Evolutionary conservation across 2,329 filamentous ascomycete genomes (phyloP).

Genomic region (Nothomitra cinnamomea): DNA sequence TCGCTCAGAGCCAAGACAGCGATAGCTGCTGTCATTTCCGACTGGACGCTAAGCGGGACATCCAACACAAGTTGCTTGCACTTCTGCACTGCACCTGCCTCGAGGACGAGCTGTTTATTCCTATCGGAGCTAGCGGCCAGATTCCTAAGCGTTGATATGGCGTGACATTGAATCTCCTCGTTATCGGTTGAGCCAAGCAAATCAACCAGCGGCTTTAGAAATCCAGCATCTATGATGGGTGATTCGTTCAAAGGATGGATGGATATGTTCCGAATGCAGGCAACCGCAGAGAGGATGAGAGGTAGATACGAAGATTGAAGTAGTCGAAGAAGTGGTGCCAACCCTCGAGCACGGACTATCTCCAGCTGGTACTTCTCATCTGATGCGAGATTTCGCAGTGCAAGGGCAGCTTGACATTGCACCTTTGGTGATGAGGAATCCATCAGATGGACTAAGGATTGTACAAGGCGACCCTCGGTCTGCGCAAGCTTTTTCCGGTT

Average conservation of each 20-base stretch:
- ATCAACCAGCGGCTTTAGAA: slow-evolving; percentile 84
- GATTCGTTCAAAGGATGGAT: slow-evolving; percentile 97
- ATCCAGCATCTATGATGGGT: slow-evolving; percentile 94
- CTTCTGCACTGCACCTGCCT: slow-evolving; percentile 93
- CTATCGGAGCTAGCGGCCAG: slow-evolving; percentile 90
- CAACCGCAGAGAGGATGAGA: slow-evolving; percentile 88
- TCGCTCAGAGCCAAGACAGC: slow-evolving; percentile 90
- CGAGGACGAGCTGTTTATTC: slow-evolving; percentile 94
- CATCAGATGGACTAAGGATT: slow-evolving; percentile 90
- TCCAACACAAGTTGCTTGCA: slow-evolving; percentile 94
- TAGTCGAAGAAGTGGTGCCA: slow-evolving; percentile 71
- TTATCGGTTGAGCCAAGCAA: slow-evolving; percentile 90
- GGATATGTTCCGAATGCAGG: slow-evolving; percentile 96
- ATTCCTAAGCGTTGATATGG: slow-evolving; percentile 91
- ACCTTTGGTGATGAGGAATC: slow-evolving; percentile 95
- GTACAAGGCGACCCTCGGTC: slow-evolving; percentile 78
- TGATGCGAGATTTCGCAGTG: slow-evolving; percentile 84
- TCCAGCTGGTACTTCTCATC: slow-evolving; percentile 98
- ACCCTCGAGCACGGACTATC: slow-evolving; percentile 77
- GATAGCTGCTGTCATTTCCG: slow-evolving; percentile 99
- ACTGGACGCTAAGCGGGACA: slow-evolving; percentile 86
- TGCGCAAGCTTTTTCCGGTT: slow-evolving; percentile 85
- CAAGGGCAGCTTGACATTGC: slow-evolving; percentile 90
- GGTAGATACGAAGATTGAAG: slow-evolving; percentile 92
- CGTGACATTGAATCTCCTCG: slow-evolving; percentile 97